Base-by-base conservation (phyloP, 225 moss, liverwort and hornwort genomes). In the Bryum argenteum region DNA sequence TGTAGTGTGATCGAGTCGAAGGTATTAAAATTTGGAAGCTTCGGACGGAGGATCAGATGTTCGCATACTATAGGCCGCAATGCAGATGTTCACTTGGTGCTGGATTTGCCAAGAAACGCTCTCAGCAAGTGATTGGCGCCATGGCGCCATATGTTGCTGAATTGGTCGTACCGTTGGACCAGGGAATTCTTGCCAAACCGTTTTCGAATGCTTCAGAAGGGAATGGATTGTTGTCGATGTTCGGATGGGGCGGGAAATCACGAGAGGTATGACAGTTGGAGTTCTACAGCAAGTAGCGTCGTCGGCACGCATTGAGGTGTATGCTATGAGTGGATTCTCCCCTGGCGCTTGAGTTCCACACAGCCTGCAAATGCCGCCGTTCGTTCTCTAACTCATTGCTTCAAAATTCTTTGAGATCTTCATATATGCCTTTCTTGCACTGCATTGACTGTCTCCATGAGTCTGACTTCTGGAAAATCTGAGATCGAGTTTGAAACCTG, bases 281-380 rank as follows among this genome's bases (percentile, higher is more conserved):
- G 44, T 24, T 45, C 61, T 54, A 51, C 44, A 24, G 19, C 60
- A 72, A 67, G 28, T 72, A 54, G 58, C 57, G 21, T 43, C 56
- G 40, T 55, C 15, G 57, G 21, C 37, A 11, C 44, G 13, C 60
- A 63, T 72, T 67, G 68, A 83, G 38, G 63, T 43, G 64, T 75
- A 55, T 75, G 75, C 71, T 75, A 80, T 86, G 83, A 83, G 75
- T 62, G 61, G 69, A 65, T 83, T 80, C n/a, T 83, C 82, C 28
- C 72, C 83, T 45, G 78, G 80, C 16, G 69, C 65, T 69, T 72
- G 69, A 83, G 61, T 76, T 76, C 39, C 15, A 65, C 45, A 64
- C 74, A 63, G 41, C 72, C 72, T 72, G 60, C 69, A 76, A 82
- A 83, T 86, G 86, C 72, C 77, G 65, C 72, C 61, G 86, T 86